Conservation (phyloP, 2,329 filamentous ascomycete species). For the Daldinia eschscholtzii region DNA sequence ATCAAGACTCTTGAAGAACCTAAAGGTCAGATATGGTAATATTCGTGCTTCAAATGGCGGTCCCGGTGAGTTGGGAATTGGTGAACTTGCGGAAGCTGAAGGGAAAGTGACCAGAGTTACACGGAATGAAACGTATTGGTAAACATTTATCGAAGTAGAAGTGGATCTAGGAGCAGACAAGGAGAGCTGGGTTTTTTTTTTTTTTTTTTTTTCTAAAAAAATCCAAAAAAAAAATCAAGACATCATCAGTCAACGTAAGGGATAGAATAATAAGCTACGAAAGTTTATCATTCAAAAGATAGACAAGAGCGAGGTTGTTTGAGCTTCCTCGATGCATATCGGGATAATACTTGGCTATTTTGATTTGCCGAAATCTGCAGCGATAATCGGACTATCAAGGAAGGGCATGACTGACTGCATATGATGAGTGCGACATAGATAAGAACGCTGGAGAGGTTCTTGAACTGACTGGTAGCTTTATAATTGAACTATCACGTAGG, state of each 20-base stretch:
- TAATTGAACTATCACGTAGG: background rate
- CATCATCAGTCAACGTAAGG: background rate
- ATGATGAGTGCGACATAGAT: conserved; percentile 3
- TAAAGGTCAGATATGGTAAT: conserved; percentile 15
- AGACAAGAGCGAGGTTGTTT: background rate
- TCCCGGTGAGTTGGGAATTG: conserved; percentile 18
- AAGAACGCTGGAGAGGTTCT: background rate
- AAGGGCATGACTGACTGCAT: conserved; percentile 1
- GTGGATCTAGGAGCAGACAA: background rate
- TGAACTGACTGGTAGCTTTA: background rate
- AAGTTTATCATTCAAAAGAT: background rate
- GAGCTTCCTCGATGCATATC: too few relatives aligned
- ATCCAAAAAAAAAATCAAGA: too few relatives aligned
- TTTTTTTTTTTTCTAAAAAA: too few relatives aligned
- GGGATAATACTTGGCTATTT: background rate
- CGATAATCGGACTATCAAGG: conserved; percentile 19
- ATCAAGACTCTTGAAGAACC: conserved; percentile 9
- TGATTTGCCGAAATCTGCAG: conserved; percentile 27
- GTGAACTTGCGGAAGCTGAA: conserved; percentile 12
- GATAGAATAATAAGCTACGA: background rate
- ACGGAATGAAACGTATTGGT: conserved; percentile 4
- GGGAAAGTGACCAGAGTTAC: background rate
- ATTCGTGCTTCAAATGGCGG: conserved; percentile 9
- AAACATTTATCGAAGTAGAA: background rate
- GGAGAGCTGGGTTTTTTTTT: too few relatives aligned